phyloP scores from a whole-genome alignment of 2,329 filamentous ascomycete species.

The Botryotinia convoluta region DNA sequence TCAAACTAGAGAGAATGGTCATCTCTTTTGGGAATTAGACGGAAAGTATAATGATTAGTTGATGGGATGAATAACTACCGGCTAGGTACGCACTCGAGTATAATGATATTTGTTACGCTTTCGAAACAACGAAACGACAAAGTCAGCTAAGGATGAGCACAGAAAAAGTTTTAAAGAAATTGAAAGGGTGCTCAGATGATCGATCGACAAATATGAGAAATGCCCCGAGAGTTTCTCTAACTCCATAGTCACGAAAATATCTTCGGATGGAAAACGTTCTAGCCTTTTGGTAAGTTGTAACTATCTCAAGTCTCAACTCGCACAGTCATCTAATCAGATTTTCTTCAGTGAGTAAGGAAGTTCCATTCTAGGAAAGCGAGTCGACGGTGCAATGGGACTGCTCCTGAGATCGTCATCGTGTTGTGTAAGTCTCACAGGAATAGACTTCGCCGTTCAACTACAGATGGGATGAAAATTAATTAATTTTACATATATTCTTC shows the following conservation, averaged over 20 bases:
- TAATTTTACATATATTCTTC: neutral
- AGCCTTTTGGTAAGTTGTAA: neutral
- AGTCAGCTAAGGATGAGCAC: neutral
- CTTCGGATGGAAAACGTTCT: conserved; percentile 7
- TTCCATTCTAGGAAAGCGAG: too few species aligned
- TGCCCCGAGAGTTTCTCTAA: neutral
- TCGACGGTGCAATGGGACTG: neutral
- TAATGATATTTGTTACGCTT: neutral
- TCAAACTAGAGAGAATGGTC: neutral
- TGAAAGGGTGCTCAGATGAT: neutral
- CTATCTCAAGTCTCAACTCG: neutral
- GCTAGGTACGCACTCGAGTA: neutral
- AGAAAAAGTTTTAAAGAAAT: neutral
- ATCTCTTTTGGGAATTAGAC: neutral
- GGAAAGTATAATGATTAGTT: neutral
- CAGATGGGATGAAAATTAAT: conserved; percentile 9
- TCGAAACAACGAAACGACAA: neutral
- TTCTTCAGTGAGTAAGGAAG: neutral
- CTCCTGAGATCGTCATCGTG: neutral
- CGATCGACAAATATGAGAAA: neutral
- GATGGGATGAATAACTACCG: neutral
- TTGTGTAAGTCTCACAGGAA: neutral
- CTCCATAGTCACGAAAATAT: neutral
- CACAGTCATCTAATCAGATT: conserved; percentile 12
- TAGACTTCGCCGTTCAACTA: conserved; percentile 7